Evolutionary conservation across 257 asterid genomes (phyloP), one percentile per base, ranked within the genome.

Genomic region (Capsicum pubescens): DNA sequence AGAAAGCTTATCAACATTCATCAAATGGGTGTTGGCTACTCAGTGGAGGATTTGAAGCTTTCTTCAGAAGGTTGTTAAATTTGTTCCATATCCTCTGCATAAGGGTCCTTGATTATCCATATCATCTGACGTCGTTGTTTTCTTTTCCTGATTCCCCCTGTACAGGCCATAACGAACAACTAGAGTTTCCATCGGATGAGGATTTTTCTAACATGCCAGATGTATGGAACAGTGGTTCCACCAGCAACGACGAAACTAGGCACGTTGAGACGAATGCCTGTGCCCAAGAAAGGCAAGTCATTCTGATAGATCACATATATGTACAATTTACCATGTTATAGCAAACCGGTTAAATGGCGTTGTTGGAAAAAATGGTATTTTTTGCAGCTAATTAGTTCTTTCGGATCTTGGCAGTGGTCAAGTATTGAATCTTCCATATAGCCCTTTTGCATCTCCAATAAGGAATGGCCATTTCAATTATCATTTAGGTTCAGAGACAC

Each of bases 401-500:
- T 6, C 52, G 12, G 0, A 66, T 78, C 21, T 58, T 84, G n/a
- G 85, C 95, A 92, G 97, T 83, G 78, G 60, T 72, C 94, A 87
- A 87, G 93, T 91, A 86, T 86, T 83, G 39, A 87, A 88, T 87
- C 99, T 94, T 67, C 98, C 99, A 0, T 97, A 94, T 42, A 92
- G 89, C 88, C 97, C 94, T 9, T 94, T 95, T 19, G 94, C 92
- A 57, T 82, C 92, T 61, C 91, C 88, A 6, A 90, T 89, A 48
- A 88, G 89, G 36, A 87, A 90, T 88, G 85, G 94, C n/a, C 89
- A 82, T 90, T 86, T 86, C 95, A 0, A 91, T 95, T 14, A 93
- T 91, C 64, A 93, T 88, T 70, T 93, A 93, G 88, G 82, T 61
- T 71, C 61, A 48, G 69, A 44, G 76, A 19, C 80, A 87, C 82